Percentiles rank a stretch among this genome's conserved stretches.
These are phyloP conservation scores for Pseudocercospora vitis DNA, from an alignment of 2,329 filamentous ascomycete genomes.

Conservation along the genomic window DNA sequence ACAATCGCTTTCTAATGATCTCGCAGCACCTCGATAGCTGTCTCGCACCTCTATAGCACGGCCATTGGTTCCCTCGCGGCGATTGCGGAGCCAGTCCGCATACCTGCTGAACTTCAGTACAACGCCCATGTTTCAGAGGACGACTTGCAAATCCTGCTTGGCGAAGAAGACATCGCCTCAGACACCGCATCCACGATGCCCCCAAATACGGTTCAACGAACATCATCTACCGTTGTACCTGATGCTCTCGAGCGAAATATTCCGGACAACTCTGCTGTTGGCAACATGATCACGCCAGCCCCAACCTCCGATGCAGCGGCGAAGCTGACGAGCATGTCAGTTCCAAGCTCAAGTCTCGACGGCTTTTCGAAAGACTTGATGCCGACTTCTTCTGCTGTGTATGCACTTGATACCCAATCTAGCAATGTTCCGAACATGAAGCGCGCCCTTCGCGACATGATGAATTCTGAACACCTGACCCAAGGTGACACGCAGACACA, in stretches of 20 bases:
- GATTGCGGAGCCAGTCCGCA: slow-evolving; percentile 9
- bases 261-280: background rate
- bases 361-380: background rate
- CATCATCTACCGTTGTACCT: slow-evolving; percentile 12
- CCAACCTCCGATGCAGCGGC: slow-evolving; percentile 8
- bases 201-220: slow-evolving; percentile 10
- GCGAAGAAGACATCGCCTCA: background rate
- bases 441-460: slow-evolving; percentile 28
- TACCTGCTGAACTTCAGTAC: slow-evolving; percentile 18
- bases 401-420: slow-evolving; percentile 27
- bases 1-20: slow-evolving; percentile 11
- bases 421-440: slow-evolving; percentile 30
- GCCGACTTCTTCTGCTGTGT: background rate
- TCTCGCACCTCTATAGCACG: slow-evolving; percentile 24
- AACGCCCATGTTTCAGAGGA: background rate
- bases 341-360: background rate
- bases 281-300: slow-evolving; percentile 8
- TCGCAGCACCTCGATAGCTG: slow-evolving; percentile 24
- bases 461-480: slow-evolving; percentile 33
- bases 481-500: slow-evolving; percentile 39
- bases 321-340: background rate
- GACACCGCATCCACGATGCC: background rate
- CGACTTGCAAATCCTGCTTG: slow-evolving; percentile 3
- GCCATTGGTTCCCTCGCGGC: slow-evolving; percentile 4
- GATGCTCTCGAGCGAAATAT: slow-evolving; percentile 5